Percentiles rank a stretch among this genome's conserved stretches.
phyloP scores from a whole-genome alignment of 1,284 basidiomycete genomes.

The Microstroma glucosiphilum region DNA sequence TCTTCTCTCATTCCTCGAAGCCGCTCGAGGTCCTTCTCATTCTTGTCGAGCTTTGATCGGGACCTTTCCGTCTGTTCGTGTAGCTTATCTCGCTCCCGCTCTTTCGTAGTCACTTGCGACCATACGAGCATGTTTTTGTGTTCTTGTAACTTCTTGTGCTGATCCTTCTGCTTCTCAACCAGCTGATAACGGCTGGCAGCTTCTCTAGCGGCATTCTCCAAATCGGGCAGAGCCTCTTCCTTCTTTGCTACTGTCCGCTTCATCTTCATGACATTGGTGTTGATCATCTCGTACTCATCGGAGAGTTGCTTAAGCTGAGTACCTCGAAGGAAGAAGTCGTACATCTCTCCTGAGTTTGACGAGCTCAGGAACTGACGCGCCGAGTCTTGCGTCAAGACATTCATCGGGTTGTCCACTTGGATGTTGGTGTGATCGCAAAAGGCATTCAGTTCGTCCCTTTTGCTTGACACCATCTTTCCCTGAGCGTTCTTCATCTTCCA shows the following conservation, averaged over 20 bases:
- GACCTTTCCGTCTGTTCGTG: too few species aligned
- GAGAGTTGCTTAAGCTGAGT: conserved; percentile 83
- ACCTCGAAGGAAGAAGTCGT: conserved; percentile 82
- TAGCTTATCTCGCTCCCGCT: conserved; percentile 51
- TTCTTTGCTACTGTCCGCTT: conserved; percentile 38
- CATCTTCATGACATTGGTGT: conserved; percentile 48
- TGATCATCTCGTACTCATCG: conserved; percentile 74
- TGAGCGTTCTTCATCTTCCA: conserved; percentile 76
- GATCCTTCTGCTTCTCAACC: conserved; percentile 66
- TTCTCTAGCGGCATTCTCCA: conserved; percentile 61
- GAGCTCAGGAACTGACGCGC: conserved; percentile 79
- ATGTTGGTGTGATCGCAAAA: conserved; percentile 95
- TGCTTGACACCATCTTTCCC: conserved; percentile 66
- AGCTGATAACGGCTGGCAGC: conserved; percentile 64
- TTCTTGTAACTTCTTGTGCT: conserved; percentile 63
- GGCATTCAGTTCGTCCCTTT: conserved; percentile 73
- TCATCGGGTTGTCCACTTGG: conserved; percentile 93
- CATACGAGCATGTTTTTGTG: conserved; percentile 79
- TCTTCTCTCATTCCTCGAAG: neutral
- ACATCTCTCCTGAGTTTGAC: conserved; percentile 78
- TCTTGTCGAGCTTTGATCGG: conserved; percentile 17
- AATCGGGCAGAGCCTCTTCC: conserved; percentile 67
- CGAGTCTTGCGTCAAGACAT: conserved; percentile 60
- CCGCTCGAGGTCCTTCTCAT: conserved; percentile 37
- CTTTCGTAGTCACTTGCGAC: conserved; percentile 72